Base-by-base conservation (phyloP, 106 monocot genomes). In the Dendrobium huoshanense region DNA sequence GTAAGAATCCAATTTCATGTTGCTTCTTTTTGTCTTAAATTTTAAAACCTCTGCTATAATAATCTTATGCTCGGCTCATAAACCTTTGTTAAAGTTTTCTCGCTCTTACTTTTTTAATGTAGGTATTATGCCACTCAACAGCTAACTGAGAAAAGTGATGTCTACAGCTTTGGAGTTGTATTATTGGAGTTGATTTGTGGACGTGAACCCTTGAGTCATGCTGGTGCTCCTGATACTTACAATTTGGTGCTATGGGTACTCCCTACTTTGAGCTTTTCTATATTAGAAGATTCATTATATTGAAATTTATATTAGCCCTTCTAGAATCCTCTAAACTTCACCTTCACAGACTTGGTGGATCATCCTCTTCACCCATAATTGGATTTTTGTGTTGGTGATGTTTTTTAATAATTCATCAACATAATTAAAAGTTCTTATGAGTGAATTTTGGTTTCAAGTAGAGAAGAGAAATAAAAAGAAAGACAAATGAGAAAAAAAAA, bases 81-180 rank as follows among this genome's bases (percentile, higher is more conserved):
- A 41, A 29, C 75, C 76, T 74, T 17, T 51, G 51, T 7, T 80
- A 5, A 47, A n/a, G 5, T 43, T 58, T 18, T 79, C n/a, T 83
- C 20, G 4, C 24, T 75, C 15, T 3, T 41, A 51, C 20, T 67
- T 82, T 37, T 76, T 22, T 20, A 25, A 29, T 81, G 40, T 79
- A 86, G 89, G 55, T 89, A 89, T 76, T 89, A 81, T 81, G 67
- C 74, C 7, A 83, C 86, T 17, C 86, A 79, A 79, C 85, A 85
- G 68, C 80, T 88, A 77, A 88, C 80, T 33, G 88, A 88, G 88
- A 88, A 88, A 81, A 88, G 88, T 75, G 88, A 88, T 81, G 78
- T 88, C 78, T 88, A 88, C 31, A 88, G 88, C 77, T 88, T 88
- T 78, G 88, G 88, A 75, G 85, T 88, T 74, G 88, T 88, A n/a